Evolutionary conservation across 345 rosid species (phyloP), one percentile per base, ranked within the genome.

Genomic region (Aquilaria yunnanensis): DNA sequence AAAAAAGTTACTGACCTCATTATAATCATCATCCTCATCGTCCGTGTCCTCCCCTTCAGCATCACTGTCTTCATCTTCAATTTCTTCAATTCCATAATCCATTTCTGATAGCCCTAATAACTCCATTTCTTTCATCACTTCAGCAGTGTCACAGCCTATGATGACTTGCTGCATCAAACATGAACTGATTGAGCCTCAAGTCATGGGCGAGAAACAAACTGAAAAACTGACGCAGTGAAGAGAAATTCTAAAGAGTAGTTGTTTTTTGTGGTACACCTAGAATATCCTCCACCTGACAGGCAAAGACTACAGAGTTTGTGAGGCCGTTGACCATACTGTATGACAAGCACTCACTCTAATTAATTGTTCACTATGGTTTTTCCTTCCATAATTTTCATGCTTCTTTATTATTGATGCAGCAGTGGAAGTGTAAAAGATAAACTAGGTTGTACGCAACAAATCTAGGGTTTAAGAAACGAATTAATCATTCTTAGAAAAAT

Each of bases 91-190:
- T 51, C 84, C 96, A 75, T 77, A 88, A 64, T 84, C 92, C 74
- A 83, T 72, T 58, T 86, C 96, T 49, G 92, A 71, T 33, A 84
- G 72, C 72, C 90, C 89, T 57, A 77, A 64, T 71, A 76, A 14
- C 69, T 90, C 95, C 79, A 93, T 77, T 69, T 82, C 99, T 74
- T 75, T 74, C 60, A 90, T 67, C 89, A 94, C 75, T 74, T 83
- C 97, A 69, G 60, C 72, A 14, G 88, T 78, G 79, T 94, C 96
- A 74, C 88, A 82, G 52, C 99, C 99, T 71, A 90, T 66, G 60
- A 94, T 74, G 33, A 82, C 86, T 90, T 94, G 96, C 97, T 93
- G 91, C 85, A 81, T 75, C 58, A 62, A 45, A 69, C 43, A 65
- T 41, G 32, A 77, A 70, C 34, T 12, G 10, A 23, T 47, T 45